Evolutionary conservation across 2,329 filamentous ascomycete species (phyloP).

Genomic region (Aspergillus terreus): DNA sequence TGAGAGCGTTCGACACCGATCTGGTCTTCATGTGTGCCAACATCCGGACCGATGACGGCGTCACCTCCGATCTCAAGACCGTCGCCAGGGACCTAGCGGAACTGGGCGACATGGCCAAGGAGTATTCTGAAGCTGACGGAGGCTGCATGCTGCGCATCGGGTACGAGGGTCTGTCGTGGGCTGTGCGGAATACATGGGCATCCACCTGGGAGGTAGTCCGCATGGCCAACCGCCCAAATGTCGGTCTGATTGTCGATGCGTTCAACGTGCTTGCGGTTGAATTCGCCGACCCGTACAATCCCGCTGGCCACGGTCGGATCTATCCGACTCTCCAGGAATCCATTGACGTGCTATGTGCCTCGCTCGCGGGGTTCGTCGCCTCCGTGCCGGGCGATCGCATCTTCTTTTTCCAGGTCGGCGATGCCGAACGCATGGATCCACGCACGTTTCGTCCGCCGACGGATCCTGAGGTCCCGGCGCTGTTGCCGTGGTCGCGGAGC

Average conservation of each 20-base stretch:
- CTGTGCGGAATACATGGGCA: conserved; percentile 30
- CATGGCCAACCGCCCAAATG: conserved; percentile 29
- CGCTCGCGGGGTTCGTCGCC: conserved; percentile 20
- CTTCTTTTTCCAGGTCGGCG: conserved; percentile 32
- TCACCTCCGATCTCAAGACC: conserved; percentile 28
- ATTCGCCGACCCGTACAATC: conserved; percentile 29
- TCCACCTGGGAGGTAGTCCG: conserved; percentile 31
- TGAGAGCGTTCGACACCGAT: conserved; percentile 34
- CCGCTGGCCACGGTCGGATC: conserved; percentile 26
- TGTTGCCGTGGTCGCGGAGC: conserved; percentile 30
- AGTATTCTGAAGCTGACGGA: conserved; percentile 23
- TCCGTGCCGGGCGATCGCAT: conserved; percentile 30
- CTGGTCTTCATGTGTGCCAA: conserved; percentile 35
- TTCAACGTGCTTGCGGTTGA: conserved; percentile 33
- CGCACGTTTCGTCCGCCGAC: conserved; percentile 16
- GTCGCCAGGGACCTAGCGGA: conserved; percentile 30
- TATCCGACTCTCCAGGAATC: conserved; percentile 25
- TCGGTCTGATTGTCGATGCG: conserved; percentile 30
- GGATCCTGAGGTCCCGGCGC: conserved; percentile 19
- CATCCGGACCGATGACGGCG: conserved; percentile 26
- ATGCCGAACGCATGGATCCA: conserved; percentile 27
- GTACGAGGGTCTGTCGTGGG: conserved; percentile 33
- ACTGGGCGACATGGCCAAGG: conserved; percentile 29
- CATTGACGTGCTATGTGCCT: conserved; percentile 20
- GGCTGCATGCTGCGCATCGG: conserved; percentile 28